These are phyloP conservation scores for Dunaliella sp. DNA, from an alignment of 139 green algal species.

Conservation along the genomic window DNA sequence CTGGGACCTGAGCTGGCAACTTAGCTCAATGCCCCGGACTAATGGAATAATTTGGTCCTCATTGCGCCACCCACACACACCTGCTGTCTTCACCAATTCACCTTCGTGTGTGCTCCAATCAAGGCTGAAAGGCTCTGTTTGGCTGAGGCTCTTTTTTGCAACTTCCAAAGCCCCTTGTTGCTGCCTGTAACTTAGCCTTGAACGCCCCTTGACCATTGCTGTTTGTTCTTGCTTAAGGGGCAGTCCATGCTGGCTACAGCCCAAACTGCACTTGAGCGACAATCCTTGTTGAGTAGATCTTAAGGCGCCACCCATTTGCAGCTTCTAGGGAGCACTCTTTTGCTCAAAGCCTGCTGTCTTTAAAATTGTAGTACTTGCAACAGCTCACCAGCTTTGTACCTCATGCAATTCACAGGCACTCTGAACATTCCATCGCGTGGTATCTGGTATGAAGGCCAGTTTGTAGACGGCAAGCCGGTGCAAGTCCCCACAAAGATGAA, in stretches of 20 bases:
- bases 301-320: neutral
- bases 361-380: neutral
- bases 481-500: constrained; percentile 10
- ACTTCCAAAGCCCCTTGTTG: too few species aligned
- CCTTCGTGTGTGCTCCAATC: too few species aligned
- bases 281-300: neutral
- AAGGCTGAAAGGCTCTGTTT: too few species aligned
- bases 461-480: neutral
- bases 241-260: neutral
- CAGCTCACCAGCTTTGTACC: neutral
- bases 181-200: too few species aligned
- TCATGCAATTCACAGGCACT: neutral
- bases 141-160: too few species aligned
- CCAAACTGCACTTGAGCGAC: neutral
- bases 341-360: too few species aligned
- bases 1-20: neutral
- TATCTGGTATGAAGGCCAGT: constrained; percentile 14
- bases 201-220: too few species aligned
- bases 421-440: neutral
- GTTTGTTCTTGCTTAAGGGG: neutral
- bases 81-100: too few species aligned
- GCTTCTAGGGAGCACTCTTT: neutral
- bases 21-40: too few species aligned
- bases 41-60: too few species aligned
- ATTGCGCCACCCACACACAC: too few species aligned